These are phyloP conservation scores for Pythium oligandrum DNA, from an alignment of 352 stramenopile species.

Conservation along the genomic window DNA sequence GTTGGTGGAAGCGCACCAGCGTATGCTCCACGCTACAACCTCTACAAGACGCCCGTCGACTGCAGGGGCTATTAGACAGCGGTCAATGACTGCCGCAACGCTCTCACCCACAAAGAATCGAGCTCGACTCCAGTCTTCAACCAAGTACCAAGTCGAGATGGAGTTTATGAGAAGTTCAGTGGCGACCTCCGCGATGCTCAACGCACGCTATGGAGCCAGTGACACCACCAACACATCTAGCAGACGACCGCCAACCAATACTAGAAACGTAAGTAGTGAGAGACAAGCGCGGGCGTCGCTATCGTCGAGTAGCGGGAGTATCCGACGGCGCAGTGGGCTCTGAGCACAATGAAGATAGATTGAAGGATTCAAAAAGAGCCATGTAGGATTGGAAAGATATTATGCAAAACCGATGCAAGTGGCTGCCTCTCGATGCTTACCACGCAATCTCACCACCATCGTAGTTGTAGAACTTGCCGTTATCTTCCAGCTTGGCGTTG, in stretches of 20 bases:
- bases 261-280: too few relatives aligned
- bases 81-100: background rate
- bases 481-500: too few relatives aligned
- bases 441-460: background rate
- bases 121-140: slow-evolving; percentile 5
- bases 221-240: background rate
- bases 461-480: too few relatives aligned
- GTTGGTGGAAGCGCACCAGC: slow-evolving; percentile 19
- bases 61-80: background rate
- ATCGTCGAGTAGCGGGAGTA: too few relatives aligned
- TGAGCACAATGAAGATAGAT: too few relatives aligned
- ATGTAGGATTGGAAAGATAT: too few relatives aligned
- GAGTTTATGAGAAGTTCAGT: slow-evolving; percentile 38
- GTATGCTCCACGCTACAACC: slow-evolving; percentile 8
- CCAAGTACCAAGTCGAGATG: slow-evolving; percentile 41
- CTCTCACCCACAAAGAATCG: slow-evolving; percentile 11
- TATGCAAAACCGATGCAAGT: too few relatives aligned
- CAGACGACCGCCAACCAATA: background rate
- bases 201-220: slow-evolving; percentile 1
- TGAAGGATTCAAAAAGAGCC: too few relatives aligned
- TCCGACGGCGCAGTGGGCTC: too few relatives aligned
- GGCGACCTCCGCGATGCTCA: slow-evolving; percentile 4
- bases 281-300: too few relatives aligned
- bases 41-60: background rate
- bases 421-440: background rate